Base-by-base conservation (phyloP, 2,329 filamentous ascomycete genomes). In the Aspergillus sp. region DNA sequence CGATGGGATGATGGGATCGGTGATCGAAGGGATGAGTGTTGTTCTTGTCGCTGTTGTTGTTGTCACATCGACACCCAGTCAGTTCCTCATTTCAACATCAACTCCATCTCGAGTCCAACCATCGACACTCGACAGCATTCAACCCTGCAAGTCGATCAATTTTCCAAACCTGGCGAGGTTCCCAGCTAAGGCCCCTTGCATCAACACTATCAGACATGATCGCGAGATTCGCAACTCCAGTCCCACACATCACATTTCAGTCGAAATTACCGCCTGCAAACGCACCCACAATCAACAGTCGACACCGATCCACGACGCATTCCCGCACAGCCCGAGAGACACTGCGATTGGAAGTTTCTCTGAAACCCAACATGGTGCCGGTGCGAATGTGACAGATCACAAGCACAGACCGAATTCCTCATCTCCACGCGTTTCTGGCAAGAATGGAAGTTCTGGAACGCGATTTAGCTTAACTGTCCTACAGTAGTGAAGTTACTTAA, bases 221-320 rank as follows among this genome's bases (percentile, higher is more conserved):
- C 27, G 27, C 27, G 27, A 31, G 9, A 31, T 31, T 31, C 15
- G 17, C 15, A n/a, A 57, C 50, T 56, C 52, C 57, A 52, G 45
- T 58, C 49, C 43, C 58, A 63, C 59, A 59, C 60, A 53, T 60
- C 62, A 63, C 48, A 58, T 56, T 55, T 40, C 52, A 44, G 37
- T 21, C 41, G 33, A 21, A 45, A 41, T 54, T n/a, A 33, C 19
- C 45, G 31, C 43, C 15, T 25, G 23, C 21, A 52, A 52, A 57
- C 56, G 19, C 39, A 11, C 14, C 44, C 35, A 27, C 43, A 43
- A 51, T 53, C 44, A 40, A 21, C 46, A 43, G 48, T 51, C 56
- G 55, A 37, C 52, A 44, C 23, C 9, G 50, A 60, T 58, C 53
- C 54, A 37, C 62, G 3, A 25, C 49, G 52, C 46, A 35, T 25